Evolutionary conservation across 2,329 filamentous ascomycete species (phyloP).

Genomic region (Apiospora koreana): DNA sequence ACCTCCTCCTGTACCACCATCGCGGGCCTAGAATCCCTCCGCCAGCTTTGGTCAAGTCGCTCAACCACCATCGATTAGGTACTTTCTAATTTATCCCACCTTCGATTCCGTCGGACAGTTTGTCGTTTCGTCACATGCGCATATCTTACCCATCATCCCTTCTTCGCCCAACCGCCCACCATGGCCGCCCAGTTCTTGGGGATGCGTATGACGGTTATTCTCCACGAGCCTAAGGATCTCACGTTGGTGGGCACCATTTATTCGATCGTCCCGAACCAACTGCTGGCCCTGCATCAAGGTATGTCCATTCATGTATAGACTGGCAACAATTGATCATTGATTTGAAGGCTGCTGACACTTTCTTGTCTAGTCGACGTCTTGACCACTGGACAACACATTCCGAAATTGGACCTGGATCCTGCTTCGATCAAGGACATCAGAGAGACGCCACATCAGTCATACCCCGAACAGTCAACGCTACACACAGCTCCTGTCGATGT

Average conservation of each 20-base stretch:
- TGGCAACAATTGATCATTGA: background rate
- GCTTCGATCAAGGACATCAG: conserved; percentile 28
- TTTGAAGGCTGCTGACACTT: background rate
- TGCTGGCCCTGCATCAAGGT: conserved; percentile 15
- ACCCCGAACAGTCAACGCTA: conserved; percentile 10
- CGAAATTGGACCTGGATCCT: conserved; percentile 16
- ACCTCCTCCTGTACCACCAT: background rate
- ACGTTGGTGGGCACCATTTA: conserved; percentile 15
- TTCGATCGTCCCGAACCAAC: conserved; percentile 13
- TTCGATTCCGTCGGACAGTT: background rate
- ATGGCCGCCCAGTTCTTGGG: conserved; percentile 14
- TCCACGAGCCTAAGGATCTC: conserved; percentile 12
- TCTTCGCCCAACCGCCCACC: background rate
- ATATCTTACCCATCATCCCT: background rate
- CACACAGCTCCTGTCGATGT: conserved; percentile 22
- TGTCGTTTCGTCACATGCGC: background rate
- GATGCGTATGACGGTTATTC: conserved; percentile 17
- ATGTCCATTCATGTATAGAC: background rate
- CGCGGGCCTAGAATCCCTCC: background rate
- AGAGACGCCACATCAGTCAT: conserved; percentile 1
- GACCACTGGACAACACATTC: conserved; percentile 14
- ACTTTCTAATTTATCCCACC: background rate
- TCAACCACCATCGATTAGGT: background rate
- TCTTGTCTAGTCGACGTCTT: conserved; percentile 12
- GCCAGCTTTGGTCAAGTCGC: background rate